Base-by-base conservation (phyloP, 2,329 filamentous ascomycete species). In the Ambrosiella beaveri region DNA sequence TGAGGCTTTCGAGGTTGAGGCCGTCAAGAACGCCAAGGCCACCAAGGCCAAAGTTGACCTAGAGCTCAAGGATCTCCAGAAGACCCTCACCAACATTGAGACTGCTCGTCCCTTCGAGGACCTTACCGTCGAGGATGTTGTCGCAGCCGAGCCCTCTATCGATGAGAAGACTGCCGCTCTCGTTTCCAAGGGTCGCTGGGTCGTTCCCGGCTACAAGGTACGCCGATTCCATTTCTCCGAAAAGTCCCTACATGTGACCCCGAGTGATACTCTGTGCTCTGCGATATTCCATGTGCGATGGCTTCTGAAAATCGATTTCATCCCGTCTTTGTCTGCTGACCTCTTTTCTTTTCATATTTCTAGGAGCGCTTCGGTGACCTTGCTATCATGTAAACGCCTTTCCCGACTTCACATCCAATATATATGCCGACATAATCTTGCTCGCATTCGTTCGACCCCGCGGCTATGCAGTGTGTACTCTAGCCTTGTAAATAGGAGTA, bases 351-450 rank as follows among this genome's bases (percentile, higher is more conserved):
- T 40, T 3, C 15, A 17, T 5, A n/a, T 50, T 52, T 68, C 65
- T 68, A 97, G 91, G 93, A 98, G 82, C 95, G 90, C 81, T 98
- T 97, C 75, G 93, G 93, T 78, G 90, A 97, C 72, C 84, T 97
- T 67, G 91, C 93, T 67, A 76, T 95, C 67, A 79, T 97, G 73
- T 98, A 95, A 82, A 80, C 71, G 67, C 67, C 62, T 64, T 63
- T 57, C 13, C 9, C 27, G 49, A 40, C 52, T 11, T 38, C 37
- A 35, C 52, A 27, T 49, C 35, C 58, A 49, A 60, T 41, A 17
- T 35, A 45, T 49, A 55, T 27, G 27, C 38, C 44, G 47, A 58
- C 56, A 53, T 19, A 37, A 54, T 52, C 63, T 61, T 64, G 64
- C 66, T 65, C 66, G 65, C 66, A 68, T 68, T 68, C 68, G 65